A percentile compares a stretch with the other conserved stretches of the same genome.
These are phyloP conservation scores for Albizia julibrissin DNA, from an alignment of 306 rosid species.

Conservation along the genomic window DNA sequence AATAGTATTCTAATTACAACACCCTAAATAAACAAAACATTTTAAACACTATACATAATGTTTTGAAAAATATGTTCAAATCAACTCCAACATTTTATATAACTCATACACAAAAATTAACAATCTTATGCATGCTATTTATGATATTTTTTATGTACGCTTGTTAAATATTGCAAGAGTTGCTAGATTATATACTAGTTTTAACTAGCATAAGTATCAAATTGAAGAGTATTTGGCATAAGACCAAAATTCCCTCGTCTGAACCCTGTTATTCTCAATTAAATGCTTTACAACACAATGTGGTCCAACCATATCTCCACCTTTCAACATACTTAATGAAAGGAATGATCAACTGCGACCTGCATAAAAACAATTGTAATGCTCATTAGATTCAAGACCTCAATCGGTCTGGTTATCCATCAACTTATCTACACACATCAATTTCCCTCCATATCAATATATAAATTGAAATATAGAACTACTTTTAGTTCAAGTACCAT, in stretches of 20 bases:
- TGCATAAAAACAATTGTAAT: neutral
- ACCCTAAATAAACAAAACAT: neutral
- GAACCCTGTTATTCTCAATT: neutral
- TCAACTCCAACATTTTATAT: neutral
- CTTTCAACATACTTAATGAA: slow-evolving; percentile 26
- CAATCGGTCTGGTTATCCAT: slow-evolving; percentile 5
- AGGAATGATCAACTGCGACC: slow-evolving; percentile 21
- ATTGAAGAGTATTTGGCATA: slow-evolving; percentile 12
- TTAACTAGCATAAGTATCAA: neutral
- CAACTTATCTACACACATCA: slow-evolving; percentile 26
- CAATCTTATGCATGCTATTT: neutral
- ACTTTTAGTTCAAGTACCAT: neutral
- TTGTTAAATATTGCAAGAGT: neutral
- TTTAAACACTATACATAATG: neutral
- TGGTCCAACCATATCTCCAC: slow-evolving; percentile 16
- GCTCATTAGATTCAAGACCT: slow-evolving; percentile 19
- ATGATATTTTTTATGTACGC: neutral
- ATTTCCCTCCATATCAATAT: neutral
- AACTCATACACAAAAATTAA: neutral
- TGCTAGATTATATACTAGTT: neutral
- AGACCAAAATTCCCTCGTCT: slow-evolving; percentile 16
- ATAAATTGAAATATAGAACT: slow-evolving; percentile 11
- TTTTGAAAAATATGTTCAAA: neutral
- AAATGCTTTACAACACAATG: neutral
- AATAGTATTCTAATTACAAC: neutral